A percentile compares a stretch with the other conserved stretches of the same genome.
Evolutionary conservation across 768 basidiomycete species (phyloP).

Genomic region (Suillus clintonianus): DNA sequence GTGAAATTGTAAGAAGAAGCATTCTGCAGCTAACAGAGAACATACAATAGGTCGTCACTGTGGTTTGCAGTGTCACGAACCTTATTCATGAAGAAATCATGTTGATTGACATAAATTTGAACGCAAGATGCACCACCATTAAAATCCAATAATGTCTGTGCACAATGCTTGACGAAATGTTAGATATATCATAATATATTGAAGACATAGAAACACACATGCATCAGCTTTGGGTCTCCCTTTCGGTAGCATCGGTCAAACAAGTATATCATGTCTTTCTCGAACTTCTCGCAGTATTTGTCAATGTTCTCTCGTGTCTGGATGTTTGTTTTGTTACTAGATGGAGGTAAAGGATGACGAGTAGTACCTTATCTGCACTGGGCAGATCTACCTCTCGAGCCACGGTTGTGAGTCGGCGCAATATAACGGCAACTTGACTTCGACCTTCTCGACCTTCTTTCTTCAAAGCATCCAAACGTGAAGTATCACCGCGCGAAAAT

Average conservation of each 20-base stretch:
- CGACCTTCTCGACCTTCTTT: conserved; percentile 91
- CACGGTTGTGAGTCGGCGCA: conserved; percentile 82
- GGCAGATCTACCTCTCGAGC: conserved; percentile 93
- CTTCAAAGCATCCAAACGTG: conserved; percentile 69
- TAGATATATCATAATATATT: conserved; percentile 11
- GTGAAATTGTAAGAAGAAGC: neutral
- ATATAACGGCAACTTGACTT: conserved; percentile 82
- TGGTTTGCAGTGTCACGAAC: conserved; percentile 63
- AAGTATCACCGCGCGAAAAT: conserved; percentile 80
- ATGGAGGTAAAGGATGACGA: neutral
- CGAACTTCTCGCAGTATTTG: conserved; percentile 97
- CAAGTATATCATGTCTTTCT: conserved; percentile 95
- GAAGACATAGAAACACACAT: conserved; percentile 51
- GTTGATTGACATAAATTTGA: conserved; percentile 98
- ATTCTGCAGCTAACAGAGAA: neutral
- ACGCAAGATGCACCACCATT: conserved; percentile 97
- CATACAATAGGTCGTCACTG: conserved; percentile 61
- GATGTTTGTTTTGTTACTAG: neutral
- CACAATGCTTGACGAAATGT: conserved; percentile 74
- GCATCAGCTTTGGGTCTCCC: conserved; percentile 99
- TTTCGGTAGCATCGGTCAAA: conserved; percentile 96
- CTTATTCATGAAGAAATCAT: conserved; percentile 98
- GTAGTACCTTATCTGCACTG: conserved; percentile 70
- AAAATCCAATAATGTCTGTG: conserved; percentile 94
- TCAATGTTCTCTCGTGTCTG: conserved; percentile 92